Percentiles rank a stretch among this genome's conserved stretches.
Conservation (phyloP, 2,329 filamentous ascomycete genomes). For the Dactylellina parvicollis region DNA sequence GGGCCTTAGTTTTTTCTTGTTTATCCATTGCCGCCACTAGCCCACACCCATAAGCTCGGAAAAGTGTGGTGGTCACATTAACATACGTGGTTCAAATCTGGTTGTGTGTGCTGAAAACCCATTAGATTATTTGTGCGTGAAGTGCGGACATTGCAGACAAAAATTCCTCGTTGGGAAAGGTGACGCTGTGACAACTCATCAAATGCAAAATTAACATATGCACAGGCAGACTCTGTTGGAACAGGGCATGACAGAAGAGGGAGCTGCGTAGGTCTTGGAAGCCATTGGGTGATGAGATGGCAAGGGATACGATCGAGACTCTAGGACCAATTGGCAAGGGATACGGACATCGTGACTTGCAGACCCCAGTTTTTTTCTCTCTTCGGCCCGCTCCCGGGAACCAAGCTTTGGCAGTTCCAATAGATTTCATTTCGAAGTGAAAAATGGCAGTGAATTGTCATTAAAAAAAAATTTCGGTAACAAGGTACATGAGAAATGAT, state of each 20-base stretch:
- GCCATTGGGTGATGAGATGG: constrained; percentile 30
- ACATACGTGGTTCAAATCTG: constrained; percentile 52
- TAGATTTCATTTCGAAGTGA: too few species aligned
- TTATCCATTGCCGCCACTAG: constrained; percentile 44
- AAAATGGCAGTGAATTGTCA: not conserved
- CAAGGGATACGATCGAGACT: constrained; percentile 31
- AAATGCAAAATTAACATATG: constrained; percentile 53
- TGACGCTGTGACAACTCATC: constrained; percentile 54
- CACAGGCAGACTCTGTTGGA: constrained; percentile 38
- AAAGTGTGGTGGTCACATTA: constrained; percentile 28
- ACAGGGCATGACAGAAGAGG: constrained; percentile 44
- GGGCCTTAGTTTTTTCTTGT: constrained; percentile 34
- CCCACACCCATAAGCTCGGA: constrained; percentile 45
- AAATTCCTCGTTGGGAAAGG: constrained; percentile 52
- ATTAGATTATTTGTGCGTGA: constrained; percentile 50
- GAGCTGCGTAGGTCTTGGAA: constrained; percentile 36
- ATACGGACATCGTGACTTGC: constrained; percentile 41
- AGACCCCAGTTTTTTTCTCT: constrained; percentile 47
- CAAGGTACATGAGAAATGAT: not conserved
- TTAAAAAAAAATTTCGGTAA: not conserved
- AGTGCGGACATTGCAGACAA: constrained; percentile 46
- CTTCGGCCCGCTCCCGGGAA: constrained; percentile 50
- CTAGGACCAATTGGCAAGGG: constrained; percentile 36
- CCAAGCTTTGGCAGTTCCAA: constrained; percentile 37
- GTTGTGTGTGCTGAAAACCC: constrained; percentile 35